phyloP scores from a whole-genome alignment of 768 basidiomycete genomes.

The Termitomyces sp. region DNA sequence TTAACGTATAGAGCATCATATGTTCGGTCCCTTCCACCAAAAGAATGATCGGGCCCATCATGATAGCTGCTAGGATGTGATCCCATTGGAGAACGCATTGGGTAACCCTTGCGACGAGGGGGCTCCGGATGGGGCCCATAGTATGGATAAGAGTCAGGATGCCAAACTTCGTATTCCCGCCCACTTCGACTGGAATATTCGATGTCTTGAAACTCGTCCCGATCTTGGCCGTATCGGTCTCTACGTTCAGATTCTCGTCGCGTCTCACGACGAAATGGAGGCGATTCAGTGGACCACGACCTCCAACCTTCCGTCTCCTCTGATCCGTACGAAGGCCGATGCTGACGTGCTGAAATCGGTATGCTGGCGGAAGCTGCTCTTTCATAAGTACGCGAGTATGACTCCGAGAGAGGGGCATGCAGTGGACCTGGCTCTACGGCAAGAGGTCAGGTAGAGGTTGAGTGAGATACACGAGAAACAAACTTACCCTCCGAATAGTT shows the following conservation, averaged over 20 bases:
- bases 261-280: constrained; percentile 6
- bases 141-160: constrained; percentile 2
- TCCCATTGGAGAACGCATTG: constrained; percentile 12
- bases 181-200: constrained; percentile 10
- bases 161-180: constrained; percentile 9
- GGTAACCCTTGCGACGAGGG: constrained; percentile 8
- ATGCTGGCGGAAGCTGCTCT: constrained; percentile 14
- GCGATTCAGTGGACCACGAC: constrained; percentile 10
- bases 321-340: constrained; percentile 9
- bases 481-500: constrained; percentile 13
- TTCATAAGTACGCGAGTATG: constrained; percentile 12
- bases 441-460: neutral
- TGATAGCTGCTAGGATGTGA: constrained; percentile 17
- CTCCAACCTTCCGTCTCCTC: constrained; percentile 15
- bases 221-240: constrained; percentile 8
- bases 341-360: constrained; percentile 11
- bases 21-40: constrained; percentile 16
- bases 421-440: constrained; percentile 8
- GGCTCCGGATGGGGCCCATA: constrained; percentile 13
- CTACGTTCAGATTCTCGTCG: constrained; percentile 9
- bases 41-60: constrained; percentile 13
- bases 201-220: constrained; percentile 6
- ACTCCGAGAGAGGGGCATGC: constrained; percentile 6
- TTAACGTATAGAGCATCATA: constrained; percentile 14
- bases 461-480: neutral